Conservation (phyloP, 2,329 filamentous ascomycete genomes). For the Epichloe scottii region DNA sequence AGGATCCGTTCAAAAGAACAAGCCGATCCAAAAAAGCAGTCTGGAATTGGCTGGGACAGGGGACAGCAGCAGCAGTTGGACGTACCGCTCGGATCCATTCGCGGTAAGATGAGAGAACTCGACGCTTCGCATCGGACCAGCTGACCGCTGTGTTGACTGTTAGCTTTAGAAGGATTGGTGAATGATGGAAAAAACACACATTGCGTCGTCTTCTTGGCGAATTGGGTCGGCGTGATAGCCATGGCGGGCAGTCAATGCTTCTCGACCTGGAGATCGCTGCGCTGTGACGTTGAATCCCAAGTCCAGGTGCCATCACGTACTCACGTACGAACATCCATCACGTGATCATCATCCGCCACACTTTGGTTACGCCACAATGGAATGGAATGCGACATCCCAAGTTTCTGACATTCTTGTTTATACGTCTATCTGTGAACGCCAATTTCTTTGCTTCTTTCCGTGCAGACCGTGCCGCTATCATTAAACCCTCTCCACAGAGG, state of each 20-base stretch:
- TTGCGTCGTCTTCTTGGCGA: conserved; percentile 67
- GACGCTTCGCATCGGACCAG: conserved; percentile 76
- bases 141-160: conserved; percentile 54
- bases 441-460: not conserved
- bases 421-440: not conserved
- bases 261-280: conserved; percentile 15
- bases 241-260: conserved; percentile 41
- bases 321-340: conserved; percentile 11
- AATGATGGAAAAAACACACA: conserved; percentile 40
- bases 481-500: not conserved
- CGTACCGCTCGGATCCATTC: conserved; percentile 94
- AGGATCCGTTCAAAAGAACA: not conserved
- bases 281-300: conserved; percentile 16
- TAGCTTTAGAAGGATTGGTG: conserved; percentile 16
- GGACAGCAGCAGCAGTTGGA: conserved; percentile 17
- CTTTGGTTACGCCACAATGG: conserved; percentile 8
- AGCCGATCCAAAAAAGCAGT: not conserved
- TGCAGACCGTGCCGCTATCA: not conserved
- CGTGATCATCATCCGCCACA: conserved; percentile 13
- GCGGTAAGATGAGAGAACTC: conserved; percentile 82
- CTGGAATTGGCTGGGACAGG: not conserved
- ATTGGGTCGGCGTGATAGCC: conserved; percentile 88
- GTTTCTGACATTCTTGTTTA: not conserved
- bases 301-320: conserved; percentile 2
- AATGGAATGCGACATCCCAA: not conserved